These are phyloP conservation scores for Pleurotus pulmonarius DNA, from an alignment of 768 basidiomycete genomes.

Conservation along the genomic window DNA sequence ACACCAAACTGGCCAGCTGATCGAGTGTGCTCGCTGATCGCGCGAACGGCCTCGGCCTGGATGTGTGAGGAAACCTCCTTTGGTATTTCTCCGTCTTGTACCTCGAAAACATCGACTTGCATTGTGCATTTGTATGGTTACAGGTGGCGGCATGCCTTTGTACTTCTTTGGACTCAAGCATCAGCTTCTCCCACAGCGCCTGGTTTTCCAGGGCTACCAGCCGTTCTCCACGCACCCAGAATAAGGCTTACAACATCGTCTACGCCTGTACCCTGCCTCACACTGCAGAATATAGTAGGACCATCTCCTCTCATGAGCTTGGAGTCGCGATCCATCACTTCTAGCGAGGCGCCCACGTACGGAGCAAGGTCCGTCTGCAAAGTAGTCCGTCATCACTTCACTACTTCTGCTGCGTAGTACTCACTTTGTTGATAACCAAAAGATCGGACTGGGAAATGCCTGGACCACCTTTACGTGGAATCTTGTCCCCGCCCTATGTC, in stretches of 20 bases:
- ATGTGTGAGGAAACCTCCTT: too few species aligned
- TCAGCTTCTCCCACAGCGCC: slow-evolving; percentile 43
- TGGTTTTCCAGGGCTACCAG: slow-evolving; percentile 67
- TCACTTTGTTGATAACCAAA: slow-evolving; percentile 91
- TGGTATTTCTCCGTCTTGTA: too few species aligned
- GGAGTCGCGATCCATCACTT: slow-evolving; percentile 92
- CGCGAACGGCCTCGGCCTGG: too few species aligned
- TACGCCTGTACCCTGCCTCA: slow-evolving; percentile 75
- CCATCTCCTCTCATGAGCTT: slow-evolving; percentile 93
- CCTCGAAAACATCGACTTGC: too few species aligned
- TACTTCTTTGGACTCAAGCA: slow-evolving; percentile 5
- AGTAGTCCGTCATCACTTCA: neutral
- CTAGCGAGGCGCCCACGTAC: slow-evolving; percentile 87
- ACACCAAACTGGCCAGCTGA: neutral
- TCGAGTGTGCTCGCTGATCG: neutral
- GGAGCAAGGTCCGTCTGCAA: slow-evolving; percentile 87
- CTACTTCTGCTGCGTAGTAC: neutral
- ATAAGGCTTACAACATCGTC: slow-evolving; percentile 80
- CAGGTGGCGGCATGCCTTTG: neutral
- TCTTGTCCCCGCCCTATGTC: slow-evolving; percentile 89
- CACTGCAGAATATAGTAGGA: slow-evolving; percentile 87
- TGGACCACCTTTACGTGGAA: slow-evolving; percentile 96
- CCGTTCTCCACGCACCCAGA: slow-evolving; percentile 83
- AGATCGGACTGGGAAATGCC: slow-evolving; percentile 97
- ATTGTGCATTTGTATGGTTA: neutral